Evolutionary conservation across 2,329 filamentous ascomycete species (phyloP).

Genomic region (Rutstroemia sp.): DNA sequence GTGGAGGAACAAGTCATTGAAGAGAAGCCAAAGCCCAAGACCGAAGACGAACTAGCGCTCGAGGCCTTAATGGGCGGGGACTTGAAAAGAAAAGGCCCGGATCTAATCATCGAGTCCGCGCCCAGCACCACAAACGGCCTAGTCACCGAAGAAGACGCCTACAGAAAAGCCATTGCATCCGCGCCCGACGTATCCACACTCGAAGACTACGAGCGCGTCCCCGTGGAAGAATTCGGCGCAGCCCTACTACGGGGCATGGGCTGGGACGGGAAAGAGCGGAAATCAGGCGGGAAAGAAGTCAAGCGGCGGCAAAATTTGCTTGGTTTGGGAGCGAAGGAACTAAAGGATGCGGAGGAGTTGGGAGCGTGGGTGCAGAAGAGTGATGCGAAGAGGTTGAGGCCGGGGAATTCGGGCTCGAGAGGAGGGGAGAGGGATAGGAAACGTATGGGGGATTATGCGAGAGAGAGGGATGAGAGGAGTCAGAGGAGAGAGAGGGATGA

Average conservation of each 20-base stretch:
- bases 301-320: conserved; percentile 72
- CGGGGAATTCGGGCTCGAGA: conserved; percentile 19
- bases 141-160: conserved; percentile 58
- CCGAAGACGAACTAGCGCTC: conserved; percentile 58
- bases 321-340: conserved; percentile 81
- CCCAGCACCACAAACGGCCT: conserved; percentile 13
- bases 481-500: conserved; percentile 28
- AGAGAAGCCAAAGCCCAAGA: conserved; percentile 24
- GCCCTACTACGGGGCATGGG: conserved; percentile 90
- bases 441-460: conserved; percentile 34
- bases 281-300: conserved; percentile 53
- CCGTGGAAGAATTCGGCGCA: conserved; percentile 90
- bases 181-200: conserved; percentile 71
- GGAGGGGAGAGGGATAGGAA: conserved; percentile 32
- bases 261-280: conserved; percentile 65
- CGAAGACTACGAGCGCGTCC: conserved; percentile 80
- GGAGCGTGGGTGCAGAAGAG: conserved; percentile 73
- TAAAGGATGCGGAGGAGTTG: conserved; percentile 64
- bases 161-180: conserved; percentile 59
- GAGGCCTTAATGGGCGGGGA: conserved; percentile 57
- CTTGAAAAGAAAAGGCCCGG: conserved; percentile 35
- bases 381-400: conserved; percentile 43
- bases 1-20: conserved; percentile 23
- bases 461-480: conserved; percentile 35
- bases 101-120: conserved; percentile 44